Percentiles rank a stretch among this genome's conserved stretches.
Evolutionary conservation across 305 asterid species (phyloP).

Genomic region (Nicotiana rustica): DNA sequence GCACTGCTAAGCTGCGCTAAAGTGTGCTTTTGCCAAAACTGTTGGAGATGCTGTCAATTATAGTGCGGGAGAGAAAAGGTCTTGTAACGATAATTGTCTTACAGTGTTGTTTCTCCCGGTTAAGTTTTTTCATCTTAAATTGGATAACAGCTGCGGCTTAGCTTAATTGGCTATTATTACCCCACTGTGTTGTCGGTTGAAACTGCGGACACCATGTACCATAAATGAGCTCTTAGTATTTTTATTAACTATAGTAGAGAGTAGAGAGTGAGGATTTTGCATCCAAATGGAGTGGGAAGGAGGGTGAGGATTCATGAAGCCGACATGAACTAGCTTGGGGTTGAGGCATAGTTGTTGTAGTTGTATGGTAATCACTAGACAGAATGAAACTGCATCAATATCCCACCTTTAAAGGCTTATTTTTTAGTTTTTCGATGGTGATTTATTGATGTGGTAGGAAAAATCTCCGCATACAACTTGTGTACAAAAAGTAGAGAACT

Average conservation of each 20-base stretch:
- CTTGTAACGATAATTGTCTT: background rate
- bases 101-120: background rate
- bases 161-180: constrained; percentile 10
- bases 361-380: constrained; percentile 8
- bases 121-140: background rate
- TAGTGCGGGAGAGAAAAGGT: background rate
- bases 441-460: background rate
- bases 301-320: constrained; percentile 26
- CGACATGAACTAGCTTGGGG: background rate
- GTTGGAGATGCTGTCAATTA: background rate
- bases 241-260: background rate
- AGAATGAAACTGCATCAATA: background rate
- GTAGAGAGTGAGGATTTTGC: background rate
- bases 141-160: background rate
- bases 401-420: background rate
- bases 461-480: background rate
- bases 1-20: background rate
- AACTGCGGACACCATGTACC: background rate
- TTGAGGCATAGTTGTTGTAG: background rate
- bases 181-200: background rate
- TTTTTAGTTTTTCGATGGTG: constrained; percentile 8
- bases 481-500: background rate
- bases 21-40: background rate
- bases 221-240: constrained; percentile 16
- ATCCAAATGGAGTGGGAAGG: constrained; percentile 16